Conservation (phyloP, 192 early-diverging fungal genomes). For the Fimicolochytrium jonesii region DNA sequence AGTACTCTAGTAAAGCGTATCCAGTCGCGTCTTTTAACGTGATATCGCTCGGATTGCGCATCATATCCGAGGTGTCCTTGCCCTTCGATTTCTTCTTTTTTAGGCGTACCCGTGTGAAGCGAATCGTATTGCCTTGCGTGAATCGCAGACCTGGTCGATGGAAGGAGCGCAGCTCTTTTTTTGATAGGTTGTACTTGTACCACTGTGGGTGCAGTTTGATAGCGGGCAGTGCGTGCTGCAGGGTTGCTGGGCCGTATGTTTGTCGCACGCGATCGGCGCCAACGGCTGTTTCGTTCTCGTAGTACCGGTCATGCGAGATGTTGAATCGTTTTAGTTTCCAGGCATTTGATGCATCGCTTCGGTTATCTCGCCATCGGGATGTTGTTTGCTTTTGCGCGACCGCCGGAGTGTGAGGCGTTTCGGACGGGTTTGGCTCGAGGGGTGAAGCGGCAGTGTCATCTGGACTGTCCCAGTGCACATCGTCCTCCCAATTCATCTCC, state of each 20-base stretch:
- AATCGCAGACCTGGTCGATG: constrained; percentile 79
- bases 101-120: constrained; percentile 75
- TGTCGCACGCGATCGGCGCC: constrained; percentile 77
- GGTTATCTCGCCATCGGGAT: neutral
- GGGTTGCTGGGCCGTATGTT: constrained; percentile 76
- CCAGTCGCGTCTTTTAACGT: constrained; percentile 80
- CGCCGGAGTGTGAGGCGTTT: too few species aligned
- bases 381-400: too few species aligned
- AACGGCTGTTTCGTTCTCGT: constrained; percentile 64
- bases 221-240: constrained; percentile 87
- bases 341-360: neutral
- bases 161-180: constrained; percentile 79
- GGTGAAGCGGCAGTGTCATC: neutral
- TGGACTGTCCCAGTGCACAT: constrained; percentile 73
- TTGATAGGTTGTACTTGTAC: constrained; percentile 81
- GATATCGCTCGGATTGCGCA: constrained; percentile 81
- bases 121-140: constrained; percentile 52
- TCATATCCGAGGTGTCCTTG: constrained; percentile 41
- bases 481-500: constrained; percentile 65
- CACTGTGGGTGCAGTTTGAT: constrained; percentile 71
- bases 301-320: constrained; percentile 81
- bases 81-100: constrained; percentile 66
- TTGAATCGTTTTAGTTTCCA: constrained; percentile 65
- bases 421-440: neutral
- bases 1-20: constrained; percentile 87